Percentiles rank a stretch among this genome's conserved stretches.
Evolutionary conservation across 495 filamentous ascomycete species (phyloP).

Genomic region (Penicillium macrosclerotiorum): DNA sequence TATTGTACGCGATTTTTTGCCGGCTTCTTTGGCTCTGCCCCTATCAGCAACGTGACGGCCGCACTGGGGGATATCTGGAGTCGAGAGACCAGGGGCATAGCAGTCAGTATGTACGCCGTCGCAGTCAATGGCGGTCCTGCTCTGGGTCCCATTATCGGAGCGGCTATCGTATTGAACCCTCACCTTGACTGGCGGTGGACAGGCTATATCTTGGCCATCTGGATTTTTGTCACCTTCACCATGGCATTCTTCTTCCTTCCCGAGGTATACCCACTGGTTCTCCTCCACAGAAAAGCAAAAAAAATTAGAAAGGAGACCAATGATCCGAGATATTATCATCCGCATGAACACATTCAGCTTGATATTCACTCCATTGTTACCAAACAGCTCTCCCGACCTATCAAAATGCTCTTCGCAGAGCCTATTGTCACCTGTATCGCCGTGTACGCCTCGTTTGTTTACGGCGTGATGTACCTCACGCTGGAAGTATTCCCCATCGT

Average conservation of each 20-base stretch:
- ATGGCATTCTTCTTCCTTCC: slow-evolving; percentile 29
- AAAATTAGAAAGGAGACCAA: slow-evolving; percentile 29
- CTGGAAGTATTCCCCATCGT: slow-evolving; percentile 35
- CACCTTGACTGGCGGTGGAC: slow-evolving; percentile 45
- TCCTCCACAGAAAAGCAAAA: slow-evolving; percentile 33
- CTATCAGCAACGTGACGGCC: slow-evolving; percentile 45
- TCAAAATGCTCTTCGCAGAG: slow-evolving; percentile 39
- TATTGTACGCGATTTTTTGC: slow-evolving; percentile 46
- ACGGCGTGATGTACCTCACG: slow-evolving; percentile 32
- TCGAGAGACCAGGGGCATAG: slow-evolving; percentile 31
- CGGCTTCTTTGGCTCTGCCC: slow-evolving; percentile 47
- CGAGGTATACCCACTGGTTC: slow-evolving; percentile 31
- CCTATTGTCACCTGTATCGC: slow-evolving; percentile 39
- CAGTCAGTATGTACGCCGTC: slow-evolving; percentile 41
- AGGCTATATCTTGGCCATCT: slow-evolving; percentile 35
- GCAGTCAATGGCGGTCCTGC: slow-evolving; percentile 45
- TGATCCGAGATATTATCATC: slow-evolving; percentile 36
- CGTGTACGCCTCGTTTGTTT: slow-evolving; percentile 37
- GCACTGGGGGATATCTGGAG: slow-evolving; percentile 51
- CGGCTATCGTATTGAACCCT: slow-evolving; percentile 39
- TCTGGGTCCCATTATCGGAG: slow-evolving; percentile 44
- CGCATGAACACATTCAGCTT: slow-evolving; percentile 39
- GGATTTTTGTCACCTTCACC: slow-evolving; percentile 23
- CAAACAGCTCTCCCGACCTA: slow-evolving; percentile 36
- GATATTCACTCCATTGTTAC: slow-evolving; percentile 27